Base-by-base conservation (phyloP, 352 stramenopile species). In the Phytophthora citricola region DNA sequence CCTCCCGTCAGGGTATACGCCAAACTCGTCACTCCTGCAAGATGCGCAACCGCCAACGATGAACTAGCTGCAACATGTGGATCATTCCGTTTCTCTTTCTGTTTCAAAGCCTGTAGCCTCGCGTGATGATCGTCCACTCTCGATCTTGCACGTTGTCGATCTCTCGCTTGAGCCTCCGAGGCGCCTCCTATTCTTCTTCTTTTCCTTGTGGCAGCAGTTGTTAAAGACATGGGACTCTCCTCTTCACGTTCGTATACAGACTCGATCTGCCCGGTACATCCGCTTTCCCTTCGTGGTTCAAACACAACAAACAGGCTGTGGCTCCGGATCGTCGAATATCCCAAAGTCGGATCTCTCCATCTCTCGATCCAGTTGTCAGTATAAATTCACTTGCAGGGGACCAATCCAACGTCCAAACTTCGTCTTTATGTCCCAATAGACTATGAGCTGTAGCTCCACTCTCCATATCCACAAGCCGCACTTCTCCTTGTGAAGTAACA, bases 311-410 rank as follows among this genome's bases (percentile, higher is more conserved):
- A 66, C 90, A 97, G 4, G 90, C 90, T 0, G 89, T 94, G 1
- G 85, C 66, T 17, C 90, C 90, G 0, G 89, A 96, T 43, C 85
- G 78, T 45, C 90, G 87, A 43, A 96, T 92, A 61, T 97, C 90
- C 90, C 90, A 97, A 26, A 97, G 53, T 15, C 89, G 81, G 38
- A 95, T 79, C 50, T 90, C 79, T 24, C 82, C 85, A 57, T 87
- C 73, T 65, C 78, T 67, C 10, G 75, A 76, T 12, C 82, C 90
- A 0, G 85, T 86, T 2, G 71, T 65, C 17, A 97, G 63, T 9
- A 94, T 45, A 66, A 87, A 95, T 64, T 96, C 89, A 60, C 84
- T 87, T 15, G 31, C 56, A 0, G 63, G 71, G 1, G 87, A 90
- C 90, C 90, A 97, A 17, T 87, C 81, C 20, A 96, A 60, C 11